Conservation (phyloP, 2,329 filamentous ascomycete genomes). For the Diplodia scrobiculata region DNA sequence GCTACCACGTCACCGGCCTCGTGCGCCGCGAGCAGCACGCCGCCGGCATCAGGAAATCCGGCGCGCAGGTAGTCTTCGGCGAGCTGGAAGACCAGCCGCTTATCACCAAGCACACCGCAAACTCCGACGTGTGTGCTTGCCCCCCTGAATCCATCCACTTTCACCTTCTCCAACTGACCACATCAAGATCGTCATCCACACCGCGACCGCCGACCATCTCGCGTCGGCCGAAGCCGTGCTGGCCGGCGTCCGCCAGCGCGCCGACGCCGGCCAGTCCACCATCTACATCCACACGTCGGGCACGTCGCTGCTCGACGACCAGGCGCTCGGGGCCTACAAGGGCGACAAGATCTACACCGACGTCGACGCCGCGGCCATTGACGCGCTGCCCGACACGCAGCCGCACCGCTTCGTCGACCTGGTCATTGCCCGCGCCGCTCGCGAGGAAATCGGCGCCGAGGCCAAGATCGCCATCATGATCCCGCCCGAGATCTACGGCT, state of each 20-base stretch:
- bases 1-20: slow-evolving; percentile 49
- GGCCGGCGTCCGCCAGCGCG: slow-evolving; percentile 48
- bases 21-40: slow-evolving; percentile 48
- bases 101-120: slow-evolving; percentile 44
- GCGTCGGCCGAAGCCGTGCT: slow-evolving; percentile 52
- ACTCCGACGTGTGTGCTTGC: slow-evolving; percentile 41
- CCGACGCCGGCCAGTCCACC: slow-evolving; percentile 43
- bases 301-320: slow-evolving; percentile 38
- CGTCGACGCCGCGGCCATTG: slow-evolving; percentile 45
- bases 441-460: slow-evolving; percentile 42
- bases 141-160: too few species aligned
- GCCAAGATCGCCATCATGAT: slow-evolving; percentile 55
- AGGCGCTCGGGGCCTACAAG: slow-evolving; percentile 41
- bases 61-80: slow-evolving; percentile 47
- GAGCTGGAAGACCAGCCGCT: slow-evolving; percentile 47
- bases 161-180: not conserved
- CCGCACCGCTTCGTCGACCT: slow-evolving; percentile 53
- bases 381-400: slow-evolving; percentile 48
- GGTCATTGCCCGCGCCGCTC: slow-evolving; percentile 44
- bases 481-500: slow-evolving; percentile 53
- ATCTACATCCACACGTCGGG: slow-evolving; percentile 57
- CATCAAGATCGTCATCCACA: slow-evolving; percentile 47
- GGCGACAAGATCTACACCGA: slow-evolving; percentile 50
- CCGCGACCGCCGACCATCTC: slow-evolving; percentile 54
- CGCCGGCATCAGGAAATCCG: slow-evolving; percentile 43